Evolutionary conservation across 352 stramenopile genomes (phyloP), one percentile per base, ranked within the genome.

Genomic region (Phytophthora sp.): DNA sequence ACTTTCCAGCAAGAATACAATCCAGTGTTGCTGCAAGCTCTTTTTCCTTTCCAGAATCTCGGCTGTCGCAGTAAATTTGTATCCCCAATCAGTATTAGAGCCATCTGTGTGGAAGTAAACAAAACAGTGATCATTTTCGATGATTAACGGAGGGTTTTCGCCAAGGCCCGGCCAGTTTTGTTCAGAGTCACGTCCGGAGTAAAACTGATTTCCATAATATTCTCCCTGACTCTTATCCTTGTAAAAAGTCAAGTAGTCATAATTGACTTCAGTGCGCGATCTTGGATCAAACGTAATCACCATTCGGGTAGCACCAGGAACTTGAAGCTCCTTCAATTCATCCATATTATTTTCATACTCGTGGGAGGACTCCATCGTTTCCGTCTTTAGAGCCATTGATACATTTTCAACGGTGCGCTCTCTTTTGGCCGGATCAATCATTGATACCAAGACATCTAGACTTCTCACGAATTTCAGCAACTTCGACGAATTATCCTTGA

Each of bases 221-320:
- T 81, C 69, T 15, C 63, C 67, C 64, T 85, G 75, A 4, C 56
- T 62, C 31, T 73, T 72, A 45, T 94, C 77, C 41, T 91, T 92
- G 57, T 79, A 94, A 54, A 97, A 97, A 13, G 82, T 94, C 21
- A 97, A 61, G 54, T 94, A 97, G 55, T 97, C 91, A 57, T 96
- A 97, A 50, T 91, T 92, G 24, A 75, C 74, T 61, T 97, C 91
- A 5, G 88, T 96, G 48, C 84, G 74, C 5, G 69, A 92, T 35
- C 65, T 72, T 17, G 85, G 38, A 42, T 97, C 91, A 49, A 97
- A 97, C 5, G 76, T 84, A 21, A 97, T 86, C 23, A 80, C 74
- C 21, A 97, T 91, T 27, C 63, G 66, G 7, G 54, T 78, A 24
- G 90, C 89, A 12, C 90, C 89, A 35, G 80, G 71, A 15, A 97